Evolutionary conservation across 768 basidiomycete species (phyloP).

Genomic region (Calocybe cyanea): DNA sequence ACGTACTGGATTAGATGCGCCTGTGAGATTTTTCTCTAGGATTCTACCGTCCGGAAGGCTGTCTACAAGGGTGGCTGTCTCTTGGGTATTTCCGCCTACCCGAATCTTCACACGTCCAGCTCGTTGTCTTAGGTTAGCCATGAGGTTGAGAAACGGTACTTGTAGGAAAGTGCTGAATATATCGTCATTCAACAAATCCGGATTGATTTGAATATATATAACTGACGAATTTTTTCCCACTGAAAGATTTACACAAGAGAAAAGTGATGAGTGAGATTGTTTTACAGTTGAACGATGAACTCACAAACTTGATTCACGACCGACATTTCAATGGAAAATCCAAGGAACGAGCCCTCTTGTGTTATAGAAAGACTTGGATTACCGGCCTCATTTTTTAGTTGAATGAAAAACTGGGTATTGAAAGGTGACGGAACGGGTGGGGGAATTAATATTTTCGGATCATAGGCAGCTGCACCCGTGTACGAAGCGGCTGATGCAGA

Average conservation of each 20-base stretch:
- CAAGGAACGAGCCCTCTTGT: conserved; percentile 40
- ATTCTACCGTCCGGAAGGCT: conserved; percentile 39
- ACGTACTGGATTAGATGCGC: conserved; percentile 15
- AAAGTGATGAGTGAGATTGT: not conserved
- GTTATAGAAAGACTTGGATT: conserved; percentile 31
- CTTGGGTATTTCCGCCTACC: conserved; percentile 80
- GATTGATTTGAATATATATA: not conserved
- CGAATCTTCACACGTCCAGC: conserved; percentile 62
- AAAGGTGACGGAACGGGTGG: conserved; percentile 48
- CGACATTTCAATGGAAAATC: conserved; percentile 63
- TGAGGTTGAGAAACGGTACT: conserved; percentile 74
- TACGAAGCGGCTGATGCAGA: conserved; percentile 36
- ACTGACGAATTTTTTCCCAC: conserved; percentile 9
- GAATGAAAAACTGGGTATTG: conserved; percentile 40
- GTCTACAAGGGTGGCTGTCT: conserved; percentile 51
- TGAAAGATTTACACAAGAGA: not conserved
- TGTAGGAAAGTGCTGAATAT: conserved; percentile 41
- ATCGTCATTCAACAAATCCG: too few relatives aligned
- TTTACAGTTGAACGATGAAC: conserved; percentile 22
- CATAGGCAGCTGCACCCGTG: conserved; percentile 50
- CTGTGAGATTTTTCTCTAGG: conserved; percentile 18
- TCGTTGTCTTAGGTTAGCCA: conserved; percentile 66
- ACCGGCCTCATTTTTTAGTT: conserved; percentile 32
- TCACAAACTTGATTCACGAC: conserved; percentile 54
- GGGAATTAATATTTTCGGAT: conserved; percentile 44